Evolutionary conservation across 2,329 filamentous ascomycete species (phyloP), one percentile per base, ranked within the genome.

Genomic region (Fusarium citri): DNA sequence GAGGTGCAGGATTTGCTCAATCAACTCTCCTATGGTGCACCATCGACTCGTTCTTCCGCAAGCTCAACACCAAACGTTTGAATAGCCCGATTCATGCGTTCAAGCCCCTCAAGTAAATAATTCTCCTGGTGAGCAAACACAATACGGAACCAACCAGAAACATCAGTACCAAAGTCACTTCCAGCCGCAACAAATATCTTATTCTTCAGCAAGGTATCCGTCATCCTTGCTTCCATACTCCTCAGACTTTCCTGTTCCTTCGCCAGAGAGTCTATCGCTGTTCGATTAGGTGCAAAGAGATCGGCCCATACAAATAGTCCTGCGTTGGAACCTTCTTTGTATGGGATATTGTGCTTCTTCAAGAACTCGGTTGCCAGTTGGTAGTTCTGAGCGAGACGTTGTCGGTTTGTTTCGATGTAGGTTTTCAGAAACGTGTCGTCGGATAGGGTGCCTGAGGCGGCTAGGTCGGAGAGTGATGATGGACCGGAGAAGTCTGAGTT

Each of bases 401-500:
- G 6, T 8, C 8, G 14, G 15, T 48, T 59, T 1, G 14, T 26
- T 0, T 22, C 30, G 1, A 48, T 6, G 5, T 25, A 47, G 0
- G 0, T 22, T 3, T 41, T 16, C 0, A 58, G 22, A 28, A 59
- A 59, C 0, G 6, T 6, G 8, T 58, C 53, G 1, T 59, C 30
- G 1, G 30, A 37, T 2, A 58, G 41, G 6, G 46, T n/a, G 4
- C 41, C 31, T 1, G 41, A 12, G 2, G 56, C 43, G 1, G 40
- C 53, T 1, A 47, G 25, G 3, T 59, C 53, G 0, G 31, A 45
- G 7, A 59, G 31, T 1, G 54, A 58, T 0, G 31, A 60, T 4
- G 57, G 31, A 2, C 54, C 25, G 1, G 54, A 48, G 10, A 60
- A 48, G 0, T 59, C 34, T 9, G 54, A 60, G 5, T 58, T 60